A percentile compares a stretch with the other conserved stretches of the same genome.
Conservation (phyloP, 2,329 filamentous ascomycete species). For the Ophiostoma australiae region DNA sequence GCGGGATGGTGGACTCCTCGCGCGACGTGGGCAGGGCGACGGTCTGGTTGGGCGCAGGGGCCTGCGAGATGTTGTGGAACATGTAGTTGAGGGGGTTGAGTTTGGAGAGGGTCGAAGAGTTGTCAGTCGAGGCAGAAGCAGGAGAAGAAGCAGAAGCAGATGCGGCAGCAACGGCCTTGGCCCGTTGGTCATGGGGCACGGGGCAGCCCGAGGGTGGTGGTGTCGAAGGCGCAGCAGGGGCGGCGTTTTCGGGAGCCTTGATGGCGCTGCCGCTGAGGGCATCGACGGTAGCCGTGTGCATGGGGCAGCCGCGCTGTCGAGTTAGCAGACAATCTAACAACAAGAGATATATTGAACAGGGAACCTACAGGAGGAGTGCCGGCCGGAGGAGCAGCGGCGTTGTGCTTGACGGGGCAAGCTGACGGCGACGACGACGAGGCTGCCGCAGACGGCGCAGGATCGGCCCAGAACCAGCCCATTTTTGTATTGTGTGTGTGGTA, state of each 20-base stretch:
- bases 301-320: slow-evolving; percentile 50
- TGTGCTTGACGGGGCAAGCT: slow-evolving; percentile 22
- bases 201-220: slow-evolving; percentile 42
- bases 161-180: background rate
- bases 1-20: slow-evolving; percentile 86
- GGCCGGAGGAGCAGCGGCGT: slow-evolving; percentile 26
- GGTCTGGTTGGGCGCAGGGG: slow-evolving; percentile 66
- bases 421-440: slow-evolving; percentile 8
- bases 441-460: slow-evolving; percentile 37
- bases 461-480: slow-evolving; percentile 64
- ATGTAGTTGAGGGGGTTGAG: slow-evolving; percentile 84
- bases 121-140: slow-evolving; percentile 23
- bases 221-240: slow-evolving; percentile 29
- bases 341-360: background rate
- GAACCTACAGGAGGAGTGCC: slow-evolving; percentile 40
- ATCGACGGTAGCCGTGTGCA: slow-evolving; percentile 52
- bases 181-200: slow-evolving; percentile 32
- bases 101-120: slow-evolving; percentile 42
- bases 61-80: slow-evolving; percentile 81
- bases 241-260: slow-evolving; percentile 25
- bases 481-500: slow-evolving; percentile 12
- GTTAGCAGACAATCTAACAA: background rate
- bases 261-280: slow-evolving; percentile 37
- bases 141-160: slow-evolving; percentile 20
- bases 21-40: slow-evolving; percentile 71